phyloP scores from a whole-genome alignment of 2,329 filamentous ascomycete species.

The Ophiostoma fasciatum region DNA sequence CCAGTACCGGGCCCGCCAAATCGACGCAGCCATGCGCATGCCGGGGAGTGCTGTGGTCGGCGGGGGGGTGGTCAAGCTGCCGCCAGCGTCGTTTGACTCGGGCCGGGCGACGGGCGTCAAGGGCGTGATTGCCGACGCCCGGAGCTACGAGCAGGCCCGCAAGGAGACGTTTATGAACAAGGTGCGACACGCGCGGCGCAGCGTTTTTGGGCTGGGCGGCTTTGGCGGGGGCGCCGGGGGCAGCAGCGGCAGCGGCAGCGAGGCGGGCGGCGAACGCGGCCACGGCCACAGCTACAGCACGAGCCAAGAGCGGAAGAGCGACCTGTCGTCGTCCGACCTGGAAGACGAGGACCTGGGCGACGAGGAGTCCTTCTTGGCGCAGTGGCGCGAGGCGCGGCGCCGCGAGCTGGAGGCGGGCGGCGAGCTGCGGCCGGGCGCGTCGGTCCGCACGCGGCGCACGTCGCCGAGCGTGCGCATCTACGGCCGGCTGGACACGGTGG shows the following conservation, averaged over 20 bases:
- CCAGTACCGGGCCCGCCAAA: slow-evolving; percentile 34
- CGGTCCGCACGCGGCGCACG: slow-evolving; percentile 46
- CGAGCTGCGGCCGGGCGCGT: slow-evolving; percentile 19
- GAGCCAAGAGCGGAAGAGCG: slow-evolving; percentile 23
- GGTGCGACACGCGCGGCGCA: slow-evolving; percentile 36
- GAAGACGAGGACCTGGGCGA: slow-evolving; percentile 45
- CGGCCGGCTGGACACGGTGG: slow-evolving; percentile 68
- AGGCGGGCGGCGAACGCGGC: too few species aligned
- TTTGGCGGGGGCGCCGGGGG: too few species aligned
- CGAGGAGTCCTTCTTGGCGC: slow-evolving; percentile 67
- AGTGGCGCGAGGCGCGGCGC: slow-evolving; percentile 72
- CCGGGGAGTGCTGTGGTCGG: slow-evolving; percentile 28
- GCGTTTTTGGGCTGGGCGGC: slow-evolving; percentile 35
- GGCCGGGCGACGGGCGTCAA: slow-evolving; percentile 69
- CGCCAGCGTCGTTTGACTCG: slow-evolving; percentile 46
- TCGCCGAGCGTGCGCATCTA: slow-evolving; percentile 67
- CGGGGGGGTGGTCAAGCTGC: slow-evolving; percentile 41
- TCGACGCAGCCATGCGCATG: slow-evolving; percentile 52
- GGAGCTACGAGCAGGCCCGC: slow-evolving; percentile 57
- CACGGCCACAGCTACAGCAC: too few species aligned
- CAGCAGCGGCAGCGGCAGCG: slow-evolving; percentile 17
- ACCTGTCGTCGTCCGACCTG: slow-evolving; percentile 23
- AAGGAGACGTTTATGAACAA: slow-evolving; percentile 38
- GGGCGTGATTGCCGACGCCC: slow-evolving; percentile 73
- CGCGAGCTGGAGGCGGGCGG: slow-evolving; percentile 57